Evolutionary conservation across 495 filamentous ascomycete genomes (phyloP).

Genomic region (Corynascus novoguineensis): DNA sequence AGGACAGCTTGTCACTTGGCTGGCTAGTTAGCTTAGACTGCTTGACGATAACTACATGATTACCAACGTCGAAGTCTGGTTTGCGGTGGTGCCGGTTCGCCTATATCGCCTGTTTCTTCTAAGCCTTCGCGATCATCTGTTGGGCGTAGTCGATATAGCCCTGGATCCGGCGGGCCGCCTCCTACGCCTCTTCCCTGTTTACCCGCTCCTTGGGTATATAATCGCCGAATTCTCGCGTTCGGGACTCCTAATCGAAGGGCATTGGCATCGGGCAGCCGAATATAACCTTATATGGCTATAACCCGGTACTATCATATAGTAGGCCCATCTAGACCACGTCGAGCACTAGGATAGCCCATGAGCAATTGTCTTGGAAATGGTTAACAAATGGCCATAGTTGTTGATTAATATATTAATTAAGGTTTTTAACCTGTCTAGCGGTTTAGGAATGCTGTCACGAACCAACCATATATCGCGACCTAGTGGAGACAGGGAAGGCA

Average conservation of each 20-base stretch:
- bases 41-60: constrained; percentile 15
- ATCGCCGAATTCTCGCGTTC: not conserved
- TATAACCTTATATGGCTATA: constrained; percentile 1
- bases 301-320: constrained; percentile 1
- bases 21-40: not conserved
- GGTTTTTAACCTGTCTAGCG: not conserved
- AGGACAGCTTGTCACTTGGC: constrained; percentile 14
- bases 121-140: not conserved
- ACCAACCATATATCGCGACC: too few relatives aligned
- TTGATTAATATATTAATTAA: not conserved
- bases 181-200: constrained; percentile 1
- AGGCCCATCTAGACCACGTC: not conserved
- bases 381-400: not conserved
- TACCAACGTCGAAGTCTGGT: constrained; percentile 13
- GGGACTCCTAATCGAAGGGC: constrained; percentile 6
- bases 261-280: constrained; percentile 1
- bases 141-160: not conserved
- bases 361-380: not conserved
- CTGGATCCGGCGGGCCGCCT: not conserved
- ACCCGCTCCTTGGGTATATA: not conserved
- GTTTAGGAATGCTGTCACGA: not conserved
- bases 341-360: not conserved
- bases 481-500: too few relatives aligned
- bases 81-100: constrained; percentile 9
- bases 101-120: constrained; percentile 1